These are phyloP conservation scores for Podospora tetraspora DNA, from an alignment of 495 filamentous ascomycete species.

Conservation along the genomic window DNA sequence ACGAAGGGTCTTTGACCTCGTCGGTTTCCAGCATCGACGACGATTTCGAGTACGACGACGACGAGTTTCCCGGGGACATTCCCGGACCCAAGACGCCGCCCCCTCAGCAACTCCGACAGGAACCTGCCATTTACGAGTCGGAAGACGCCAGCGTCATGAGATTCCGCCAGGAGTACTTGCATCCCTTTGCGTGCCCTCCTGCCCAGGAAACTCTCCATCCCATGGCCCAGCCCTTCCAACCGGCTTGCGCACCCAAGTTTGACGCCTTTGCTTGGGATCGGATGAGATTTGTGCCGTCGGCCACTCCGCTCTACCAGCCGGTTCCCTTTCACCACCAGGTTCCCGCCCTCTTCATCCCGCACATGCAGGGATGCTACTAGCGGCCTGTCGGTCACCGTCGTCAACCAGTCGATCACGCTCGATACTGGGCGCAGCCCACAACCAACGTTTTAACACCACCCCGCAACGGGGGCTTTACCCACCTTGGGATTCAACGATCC, in stretches of 20 bases:
- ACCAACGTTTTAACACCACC: background rate
- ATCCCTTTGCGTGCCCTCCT: conserved; percentile 27
- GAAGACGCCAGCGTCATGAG: conserved; percentile 34
- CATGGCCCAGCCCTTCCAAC: conserved; percentile 24
- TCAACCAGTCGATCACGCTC: background rate
- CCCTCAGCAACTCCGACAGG: conserved; percentile 23
- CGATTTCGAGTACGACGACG: conserved; percentile 38
- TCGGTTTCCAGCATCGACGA: conserved; percentile 39
- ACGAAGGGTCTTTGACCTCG: conserved; percentile 43
- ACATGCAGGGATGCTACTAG: conserved; percentile 48
- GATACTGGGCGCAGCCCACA: background rate
- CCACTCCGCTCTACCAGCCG: conserved; percentile 35
- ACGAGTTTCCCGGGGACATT: conserved; percentile 38
- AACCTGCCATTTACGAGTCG: conserved; percentile 36
- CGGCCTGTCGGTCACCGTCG: background rate
- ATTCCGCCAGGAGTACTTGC: conserved; percentile 40
- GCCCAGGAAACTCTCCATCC: conserved; percentile 20
- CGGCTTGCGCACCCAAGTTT: conserved; percentile 36
- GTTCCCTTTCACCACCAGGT: conserved; percentile 46
- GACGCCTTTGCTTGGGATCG: conserved; percentile 41
- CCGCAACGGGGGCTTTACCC: background rate
- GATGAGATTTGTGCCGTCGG: conserved; percentile 36
- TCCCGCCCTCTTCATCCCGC: conserved; percentile 33
- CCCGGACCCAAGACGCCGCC: conserved; percentile 39
- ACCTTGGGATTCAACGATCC: background rate